Evolutionary conservation across 2,329 filamentous ascomycete genomes (phyloP), one percentile per base, ranked within the genome.

Genomic region (Nemania abortiva): DNA sequence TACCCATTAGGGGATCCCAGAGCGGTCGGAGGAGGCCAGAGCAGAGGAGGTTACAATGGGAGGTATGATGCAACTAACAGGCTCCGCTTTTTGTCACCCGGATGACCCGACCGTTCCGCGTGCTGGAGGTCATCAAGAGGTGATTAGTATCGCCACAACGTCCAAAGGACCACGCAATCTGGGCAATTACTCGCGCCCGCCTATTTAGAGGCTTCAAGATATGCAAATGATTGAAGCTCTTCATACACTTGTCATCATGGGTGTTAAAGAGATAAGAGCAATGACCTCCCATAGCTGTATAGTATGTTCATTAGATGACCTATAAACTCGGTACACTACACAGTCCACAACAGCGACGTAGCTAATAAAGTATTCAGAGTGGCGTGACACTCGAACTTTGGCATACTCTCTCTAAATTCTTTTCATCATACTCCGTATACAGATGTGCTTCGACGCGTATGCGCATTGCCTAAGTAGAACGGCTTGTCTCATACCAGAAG

Each of bases 51-150:
- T 34, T 34, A 4, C 31, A 34, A 34, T 34, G 31, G 31, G 31
- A 24, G 15, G 20, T 31, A 34, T 57, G 31, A 60, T 64, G 34
- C 61, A 53, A 49, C 45, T 24, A 49, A 62, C 66, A 61, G 60
- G 66, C 49, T 49, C 66, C 62, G 56, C 62, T 68, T 69, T 61
- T 65, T 53, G 52, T 45, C 22, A 11, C 39, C 34, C 66, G 57
- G 55, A 31, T 65, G 62, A 65, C 34, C 66, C 66, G 61, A 52
- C 39, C 65, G 39, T 56, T 60, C 55, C 66, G 54, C 66, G 50
- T 60, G 54, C 58, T 58, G 57, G 37, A 56, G n/a, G 54, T 37
- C 24, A 29, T 15, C 10, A 18, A 39, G 37, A 27, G 29, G 15
- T 56, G 65, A 59, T 67, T 67, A 67, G 60, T 64, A 64, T 64